A percentile compares a stretch with the other conserved stretches of the same genome.
Evolutionary conservation across 2,329 filamentous ascomycete genomes (phyloP).

Genomic region (Penicillium sumatraense): DNA sequence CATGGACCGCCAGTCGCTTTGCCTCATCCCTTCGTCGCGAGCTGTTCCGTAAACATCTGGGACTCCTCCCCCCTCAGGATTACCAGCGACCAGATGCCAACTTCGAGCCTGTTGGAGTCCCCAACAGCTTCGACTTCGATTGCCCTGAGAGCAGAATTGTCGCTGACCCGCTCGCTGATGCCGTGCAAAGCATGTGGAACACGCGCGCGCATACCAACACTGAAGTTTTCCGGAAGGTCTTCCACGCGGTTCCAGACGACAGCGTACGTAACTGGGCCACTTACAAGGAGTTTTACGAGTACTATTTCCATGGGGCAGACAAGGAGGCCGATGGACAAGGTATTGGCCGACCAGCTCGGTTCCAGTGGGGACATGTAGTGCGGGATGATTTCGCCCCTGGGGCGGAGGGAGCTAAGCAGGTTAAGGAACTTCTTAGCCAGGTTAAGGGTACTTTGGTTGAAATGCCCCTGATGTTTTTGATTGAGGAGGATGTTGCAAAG

Average conservation of each 20-base stretch:
- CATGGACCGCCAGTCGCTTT: conserved; percentile 78
- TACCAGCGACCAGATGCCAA: conserved; percentile 64
- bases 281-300: conserved; percentile 67
- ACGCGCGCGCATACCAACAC: conserved; percentile 63
- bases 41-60: conserved; percentile 89
- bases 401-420: conserved; percentile 69
- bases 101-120: conserved; percentile 61
- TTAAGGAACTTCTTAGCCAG: conserved; percentile 70
- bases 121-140: conserved; percentile 61
- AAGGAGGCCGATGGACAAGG: conserved; percentile 51
- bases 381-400: conserved; percentile 69
- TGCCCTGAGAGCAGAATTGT: conserved; percentile 55
- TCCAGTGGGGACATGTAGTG: conserved; percentile 86
- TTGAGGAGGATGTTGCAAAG: conserved; percentile 84
- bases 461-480: conserved; percentile 89
- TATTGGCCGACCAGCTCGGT: conserved; percentile 55
- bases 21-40: conserved; percentile 79
- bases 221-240: conserved; percentile 63
- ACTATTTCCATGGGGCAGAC: conserved; percentile 57
- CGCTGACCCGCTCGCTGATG: conserved; percentile 62
- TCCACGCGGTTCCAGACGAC: conserved; percentile 66
- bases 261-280: conserved; percentile 62
- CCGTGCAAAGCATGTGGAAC: conserved; percentile 63
- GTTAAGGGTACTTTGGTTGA: conserved; percentile 77
- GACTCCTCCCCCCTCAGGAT: conserved; percentile 75